Conservation (phyloP, 331 rosid species). For the Acacia concinna region DNA sequence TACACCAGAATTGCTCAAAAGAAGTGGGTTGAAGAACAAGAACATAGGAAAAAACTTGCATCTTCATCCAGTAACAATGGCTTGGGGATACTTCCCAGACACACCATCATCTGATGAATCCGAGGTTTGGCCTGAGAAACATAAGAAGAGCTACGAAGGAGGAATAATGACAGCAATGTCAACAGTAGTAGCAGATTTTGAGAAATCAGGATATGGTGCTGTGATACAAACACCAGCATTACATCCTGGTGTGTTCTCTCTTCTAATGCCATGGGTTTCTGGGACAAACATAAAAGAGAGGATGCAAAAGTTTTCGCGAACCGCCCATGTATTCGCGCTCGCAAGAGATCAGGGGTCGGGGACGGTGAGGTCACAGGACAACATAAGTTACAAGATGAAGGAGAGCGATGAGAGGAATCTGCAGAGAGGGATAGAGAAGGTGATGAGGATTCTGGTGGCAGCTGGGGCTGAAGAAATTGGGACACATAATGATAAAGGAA, state of each 20-base stretch:
- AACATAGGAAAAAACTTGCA: conserved; percentile 78
- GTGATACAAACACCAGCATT: conserved; percentile 83
- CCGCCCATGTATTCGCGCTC: conserved; percentile 81
- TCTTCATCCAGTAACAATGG: conserved; percentile 83
- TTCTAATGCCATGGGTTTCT: conserved; percentile 79
- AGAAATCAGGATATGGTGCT: conserved; percentile 66
- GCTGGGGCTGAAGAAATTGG: conserved; percentile 95
- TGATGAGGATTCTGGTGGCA: conserved; percentile 68
- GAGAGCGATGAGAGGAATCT: conserved; percentile 49
- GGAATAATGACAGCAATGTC: conserved; percentile 95
- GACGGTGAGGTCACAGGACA: conserved; percentile 34
- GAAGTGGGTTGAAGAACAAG: conserved; percentile 60
- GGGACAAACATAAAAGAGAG: conserved; percentile 56
- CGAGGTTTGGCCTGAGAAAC: conserved; percentile 51
- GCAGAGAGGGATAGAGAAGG: conserved; percentile 64
- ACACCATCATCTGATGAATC: conserved; percentile 13
- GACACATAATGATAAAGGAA: conserved; percentile 63
- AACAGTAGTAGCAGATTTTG: conserved; percentile 53
- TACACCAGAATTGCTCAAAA: conserved; percentile 62
- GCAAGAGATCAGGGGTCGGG: conserved; percentile 82
- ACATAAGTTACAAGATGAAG: conserved; percentile 49
- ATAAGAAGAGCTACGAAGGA: conserved; percentile 81
- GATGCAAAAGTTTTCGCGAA: conserved; percentile 67
- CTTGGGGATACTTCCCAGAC: conserved; percentile 86
- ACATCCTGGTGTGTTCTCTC: conserved; percentile 84